Conservation (phyloP, 768 basidiomycete species). For the Nidularia pulvinata region DNA sequence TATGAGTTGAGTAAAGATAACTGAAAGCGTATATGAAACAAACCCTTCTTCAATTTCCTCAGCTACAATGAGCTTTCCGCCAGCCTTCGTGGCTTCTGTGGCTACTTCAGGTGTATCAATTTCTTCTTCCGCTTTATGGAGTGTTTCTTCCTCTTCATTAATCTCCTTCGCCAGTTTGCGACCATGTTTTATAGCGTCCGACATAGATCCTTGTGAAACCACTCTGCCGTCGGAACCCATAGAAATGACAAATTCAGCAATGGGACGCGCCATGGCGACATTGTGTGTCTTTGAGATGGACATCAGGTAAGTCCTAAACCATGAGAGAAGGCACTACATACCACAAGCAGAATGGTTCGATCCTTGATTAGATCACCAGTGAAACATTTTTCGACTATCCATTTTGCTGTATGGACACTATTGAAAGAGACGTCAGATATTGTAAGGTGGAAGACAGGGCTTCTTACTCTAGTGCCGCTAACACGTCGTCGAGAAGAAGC, state of each 20-base stretch:
- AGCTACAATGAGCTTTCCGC: constrained; percentile 61
- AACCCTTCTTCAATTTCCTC: constrained; percentile 60
- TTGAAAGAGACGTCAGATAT: neutral
- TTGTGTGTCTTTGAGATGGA: constrained; percentile 33
- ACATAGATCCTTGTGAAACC: constrained; percentile 40
- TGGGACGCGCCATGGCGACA: constrained; percentile 44
- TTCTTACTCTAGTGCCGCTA: constrained; percentile 53
- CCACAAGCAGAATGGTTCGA: constrained; percentile 82
- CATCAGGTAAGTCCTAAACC: neutral
- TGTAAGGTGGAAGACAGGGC: constrained; percentile 10
- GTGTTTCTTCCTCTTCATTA: constrained; percentile 18
- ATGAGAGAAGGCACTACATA: constrained; percentile 16
- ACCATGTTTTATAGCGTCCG: constrained; percentile 39
- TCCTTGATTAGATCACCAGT: constrained; percentile 73
- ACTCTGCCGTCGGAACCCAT: constrained; percentile 50
- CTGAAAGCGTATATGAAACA: neutral
- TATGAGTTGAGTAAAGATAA: no score
- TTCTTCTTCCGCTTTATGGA: constrained; percentile 17
- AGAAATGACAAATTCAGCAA: constrained; percentile 55
- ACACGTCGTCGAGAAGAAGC: constrained; percentile 71
- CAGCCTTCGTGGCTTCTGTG: constrained; percentile 15
- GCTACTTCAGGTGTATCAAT: constrained; percentile 12
- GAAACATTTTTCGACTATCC: constrained; percentile 78
- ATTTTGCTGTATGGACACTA: constrained; percentile 75
- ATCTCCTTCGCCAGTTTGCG: constrained; percentile 25